Evolutionary conservation across 805 yeast genomes (phyloP).

Genomic region (Yamadazyma philogaea): DNA sequence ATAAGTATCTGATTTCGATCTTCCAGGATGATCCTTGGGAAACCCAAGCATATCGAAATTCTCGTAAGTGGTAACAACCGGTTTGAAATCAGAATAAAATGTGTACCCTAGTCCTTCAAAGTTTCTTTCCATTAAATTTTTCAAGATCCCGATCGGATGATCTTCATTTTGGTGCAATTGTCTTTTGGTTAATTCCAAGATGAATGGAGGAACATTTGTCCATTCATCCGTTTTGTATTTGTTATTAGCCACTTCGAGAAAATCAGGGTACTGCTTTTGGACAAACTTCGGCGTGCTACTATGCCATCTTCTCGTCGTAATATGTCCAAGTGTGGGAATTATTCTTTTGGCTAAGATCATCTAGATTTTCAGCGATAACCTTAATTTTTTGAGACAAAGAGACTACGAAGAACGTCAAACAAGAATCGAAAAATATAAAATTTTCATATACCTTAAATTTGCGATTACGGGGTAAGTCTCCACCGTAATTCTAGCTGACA

Average conservation of each 20-base stretch:
- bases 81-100: conserved; percentile 73
- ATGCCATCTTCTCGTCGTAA: not conserved
- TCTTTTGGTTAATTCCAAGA: conserved; percentile 64
- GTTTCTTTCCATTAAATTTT: conserved; percentile 66
- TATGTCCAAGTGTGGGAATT: not conserved
- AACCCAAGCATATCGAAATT: conserved; percentile 93
- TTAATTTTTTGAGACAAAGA: not conserved
- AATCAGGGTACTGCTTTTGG: conserved; percentile 17
- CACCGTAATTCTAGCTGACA: no score
- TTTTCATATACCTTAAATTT: not conserved
- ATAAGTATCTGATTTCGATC: conserved; percentile 90
- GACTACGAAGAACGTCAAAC: not conserved
- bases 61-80: conserved; percentile 76
- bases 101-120: conserved; percentile 69
- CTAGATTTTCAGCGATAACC: not conserved
- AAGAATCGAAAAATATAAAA: not conserved
- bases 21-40: conserved; percentile 89
- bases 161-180: conserved; percentile 67
- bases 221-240: conserved; percentile 62
- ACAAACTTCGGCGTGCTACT: not conserved
- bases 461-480: no score
- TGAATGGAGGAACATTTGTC: conserved; percentile 83
- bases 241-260: conserved; percentile 45
- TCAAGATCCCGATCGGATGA: conserved; percentile 89
- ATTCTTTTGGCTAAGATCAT: not conserved